Evolutionary conservation across 2,329 filamentous ascomycete species (phyloP).

Genomic region (Fusarium sp.): DNA sequence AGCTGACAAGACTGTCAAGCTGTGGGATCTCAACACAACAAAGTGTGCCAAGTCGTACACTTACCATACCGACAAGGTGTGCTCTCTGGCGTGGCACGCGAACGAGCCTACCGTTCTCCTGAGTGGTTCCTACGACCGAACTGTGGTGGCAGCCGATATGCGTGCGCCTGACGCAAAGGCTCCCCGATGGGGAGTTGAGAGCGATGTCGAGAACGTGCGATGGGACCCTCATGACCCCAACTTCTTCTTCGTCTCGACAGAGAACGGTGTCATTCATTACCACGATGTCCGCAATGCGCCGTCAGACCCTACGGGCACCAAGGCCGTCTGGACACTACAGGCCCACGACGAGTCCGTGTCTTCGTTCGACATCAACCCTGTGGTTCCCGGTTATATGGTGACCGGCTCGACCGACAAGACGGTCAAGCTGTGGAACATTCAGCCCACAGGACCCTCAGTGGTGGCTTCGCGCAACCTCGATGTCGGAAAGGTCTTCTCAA

Average conservation of each 20-base stretch:
- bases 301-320: constrained; percentile 77
- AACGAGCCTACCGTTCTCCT: constrained; percentile 88
- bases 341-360: constrained; percentile 94
- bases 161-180: constrained; percentile 85
- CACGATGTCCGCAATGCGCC: constrained; percentile 87
- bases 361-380: constrained; percentile 90
- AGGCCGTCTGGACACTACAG: constrained; percentile 93
- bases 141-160: constrained; percentile 96
- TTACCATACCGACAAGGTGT: constrained; percentile 98
- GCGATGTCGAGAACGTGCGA: constrained; percentile 90
- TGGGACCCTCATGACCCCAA: constrained; percentile 96
- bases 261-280: constrained; percentile 91
- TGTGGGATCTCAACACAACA: constrained; percentile 94
- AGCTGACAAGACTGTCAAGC: constrained; percentile 95
- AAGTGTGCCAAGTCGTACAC: constrained; percentile 96
- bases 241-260: constrained; percentile 95
- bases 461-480: constrained; percentile 92
- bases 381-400: constrained; percentile 91
- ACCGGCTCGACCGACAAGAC: constrained; percentile 95
- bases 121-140: constrained; percentile 95
- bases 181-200: constrained; percentile 92
- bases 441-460: constrained; percentile 83
- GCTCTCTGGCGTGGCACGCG: constrained; percentile 93
- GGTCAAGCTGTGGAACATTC: constrained; percentile 97
- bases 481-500: constrained; percentile 94